Percentiles rank a stretch among this genome's conserved stretches.
phyloP scores from a whole-genome alignment of 202 grass and related monocot genomes.

The Setaria italica region DNA sequence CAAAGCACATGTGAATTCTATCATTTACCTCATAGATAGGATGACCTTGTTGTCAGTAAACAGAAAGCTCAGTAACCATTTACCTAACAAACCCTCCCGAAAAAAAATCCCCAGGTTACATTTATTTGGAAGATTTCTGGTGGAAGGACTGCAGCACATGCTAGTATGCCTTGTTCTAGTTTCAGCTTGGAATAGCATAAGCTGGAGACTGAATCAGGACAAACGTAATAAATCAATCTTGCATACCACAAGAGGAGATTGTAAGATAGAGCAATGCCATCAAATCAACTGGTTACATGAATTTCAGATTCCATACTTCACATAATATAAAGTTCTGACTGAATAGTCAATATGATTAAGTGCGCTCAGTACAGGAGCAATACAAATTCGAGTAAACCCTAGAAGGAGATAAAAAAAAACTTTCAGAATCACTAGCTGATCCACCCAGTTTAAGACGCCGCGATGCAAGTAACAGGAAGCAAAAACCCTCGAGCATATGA shows the following conservation, averaged over 20 bases:
- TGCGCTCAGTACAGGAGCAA: not conserved
- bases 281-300: not conserved
- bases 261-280: not conserved
- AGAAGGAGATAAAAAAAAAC: not conserved
- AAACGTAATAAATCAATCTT: not conserved
- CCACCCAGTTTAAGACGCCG: not conserved
- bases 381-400: slow-evolving; percentile 6
- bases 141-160: too few species aligned
- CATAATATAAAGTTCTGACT: not conserved
- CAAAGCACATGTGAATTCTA: too few species aligned
- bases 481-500: not conserved
- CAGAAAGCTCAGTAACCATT: too few species aligned
- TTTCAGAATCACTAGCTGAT: not conserved
- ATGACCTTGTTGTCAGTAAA: too few species aligned
- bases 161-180: not conserved
- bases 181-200: not conserved
- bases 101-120: too few species aligned
- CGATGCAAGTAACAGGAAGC: slow-evolving; percentile 3
- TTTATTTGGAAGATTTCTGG: too few species aligned
- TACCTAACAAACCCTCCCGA: too few species aligned
- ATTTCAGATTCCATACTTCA: not conserved
- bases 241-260: not conserved
- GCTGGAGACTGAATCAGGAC: not conserved
- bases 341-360: not conserved
- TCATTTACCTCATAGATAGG: too few species aligned